Evolutionary conservation across 345 rosid genomes (phyloP).

Genomic region (Clarkia xantiana): DNA sequence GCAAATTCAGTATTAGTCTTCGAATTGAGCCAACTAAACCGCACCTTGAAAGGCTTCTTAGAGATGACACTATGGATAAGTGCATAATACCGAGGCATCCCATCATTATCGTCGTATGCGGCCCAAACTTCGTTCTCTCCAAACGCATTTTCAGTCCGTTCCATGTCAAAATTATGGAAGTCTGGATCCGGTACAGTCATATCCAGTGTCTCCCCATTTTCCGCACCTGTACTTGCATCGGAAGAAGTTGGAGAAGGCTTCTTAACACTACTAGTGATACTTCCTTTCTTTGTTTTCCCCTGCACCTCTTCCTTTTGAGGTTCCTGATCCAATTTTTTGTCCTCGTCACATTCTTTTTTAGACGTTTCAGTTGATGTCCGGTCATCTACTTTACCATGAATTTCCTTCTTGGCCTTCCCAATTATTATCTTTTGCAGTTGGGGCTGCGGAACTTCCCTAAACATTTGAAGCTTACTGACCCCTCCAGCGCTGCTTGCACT

Average conservation of each 20-base stretch:
- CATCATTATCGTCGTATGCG: constrained; percentile 71
- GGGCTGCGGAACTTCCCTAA: too few relatives aligned
- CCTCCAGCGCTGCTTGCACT: too few relatives aligned
- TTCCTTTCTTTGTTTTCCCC: not conserved
- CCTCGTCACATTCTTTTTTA: constrained; percentile 3
- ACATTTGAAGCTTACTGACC: too few relatives aligned
- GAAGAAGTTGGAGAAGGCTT: constrained; percentile 1
- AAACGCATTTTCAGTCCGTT: constrained; percentile 60
- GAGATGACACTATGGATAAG: constrained; percentile 76
- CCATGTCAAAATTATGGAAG: constrained; percentile 80
- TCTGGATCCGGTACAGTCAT: constrained; percentile 62
- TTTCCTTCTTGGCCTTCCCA: constrained; percentile 6
- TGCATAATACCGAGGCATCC: constrained; percentile 95
- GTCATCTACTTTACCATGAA: constrained; percentile 18
- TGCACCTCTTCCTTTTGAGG: constrained; percentile 1
- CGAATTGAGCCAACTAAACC: constrained; percentile 53
- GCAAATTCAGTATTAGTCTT: constrained; percentile 53
- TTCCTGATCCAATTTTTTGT: constrained; percentile 4
- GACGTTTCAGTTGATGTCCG: constrained; percentile 1
- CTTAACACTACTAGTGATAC: not conserved
- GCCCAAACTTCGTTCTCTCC: constrained; percentile 35
- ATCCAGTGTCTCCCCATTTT: constrained; percentile 10
- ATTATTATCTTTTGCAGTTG: too few relatives aligned
- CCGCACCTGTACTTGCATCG: constrained; percentile 4
- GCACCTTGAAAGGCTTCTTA: constrained; percentile 65